These are phyloP conservation scores for Elongisporangium undulatum DNA, from an alignment of 352 stramenopile genomes.

Conservation along the genomic window DNA sequence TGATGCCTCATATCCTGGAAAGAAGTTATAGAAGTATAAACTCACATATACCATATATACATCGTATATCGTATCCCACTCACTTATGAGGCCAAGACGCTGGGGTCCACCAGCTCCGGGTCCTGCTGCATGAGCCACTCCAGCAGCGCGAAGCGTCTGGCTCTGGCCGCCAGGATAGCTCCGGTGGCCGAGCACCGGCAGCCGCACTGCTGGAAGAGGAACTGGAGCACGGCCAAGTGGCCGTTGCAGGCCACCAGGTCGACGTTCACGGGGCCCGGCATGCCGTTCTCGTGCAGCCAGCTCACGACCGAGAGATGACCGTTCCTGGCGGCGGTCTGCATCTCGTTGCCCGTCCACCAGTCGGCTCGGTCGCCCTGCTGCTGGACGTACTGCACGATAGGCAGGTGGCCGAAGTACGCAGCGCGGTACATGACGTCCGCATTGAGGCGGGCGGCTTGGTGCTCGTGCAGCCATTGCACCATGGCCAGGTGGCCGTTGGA, in stretches of 20 bases:
- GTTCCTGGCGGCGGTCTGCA: constrained; percentile 69
- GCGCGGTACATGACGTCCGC: constrained; percentile 66
- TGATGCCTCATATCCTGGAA: neutral
- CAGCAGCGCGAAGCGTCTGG: neutral
- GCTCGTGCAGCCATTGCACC: constrained; percentile 1
- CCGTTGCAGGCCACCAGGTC: neutral
- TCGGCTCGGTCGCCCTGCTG: constrained; percentile 36
- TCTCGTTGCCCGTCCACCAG: constrained; percentile 54
- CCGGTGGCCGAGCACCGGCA: neutral
- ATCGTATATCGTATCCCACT: neutral
- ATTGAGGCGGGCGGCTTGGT: neutral
- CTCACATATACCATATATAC: constrained; percentile 4
- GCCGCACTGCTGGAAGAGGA: neutral
- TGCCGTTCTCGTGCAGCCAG: constrained; percentile 52
- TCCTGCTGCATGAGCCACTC: constrained; percentile 2
- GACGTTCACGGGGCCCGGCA: neutral
- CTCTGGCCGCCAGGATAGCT: neutral
- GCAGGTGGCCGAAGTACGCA: constrained; percentile 57
- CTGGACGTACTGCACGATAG: constrained; percentile 5
- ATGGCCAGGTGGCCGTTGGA: constrained; percentile 3
- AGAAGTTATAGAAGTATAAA: constrained; percentile 4
- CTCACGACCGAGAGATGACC: constrained; percentile 55
- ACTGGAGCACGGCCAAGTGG: constrained; percentile 5
- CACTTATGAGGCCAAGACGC: neutral
- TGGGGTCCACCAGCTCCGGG: neutral